phyloP scores from a whole-genome alignment of 768 basidiomycete genomes.

The Royoungia palumana region DNA sequence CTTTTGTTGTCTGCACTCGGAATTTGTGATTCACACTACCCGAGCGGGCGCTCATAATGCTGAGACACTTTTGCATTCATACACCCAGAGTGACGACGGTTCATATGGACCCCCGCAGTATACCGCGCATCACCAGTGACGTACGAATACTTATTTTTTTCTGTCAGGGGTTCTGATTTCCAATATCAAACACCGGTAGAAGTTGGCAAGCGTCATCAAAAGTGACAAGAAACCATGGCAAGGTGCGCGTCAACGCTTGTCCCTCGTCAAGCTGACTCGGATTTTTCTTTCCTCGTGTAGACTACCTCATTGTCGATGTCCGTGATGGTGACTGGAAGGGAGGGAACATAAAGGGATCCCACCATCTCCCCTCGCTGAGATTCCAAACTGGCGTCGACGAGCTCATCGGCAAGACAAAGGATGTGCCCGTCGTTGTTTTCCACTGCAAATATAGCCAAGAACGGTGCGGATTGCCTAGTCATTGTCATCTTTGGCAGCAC shows the following conservation, averaged over 20 bases:
- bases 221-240: conserved; percentile 53
- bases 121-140: conserved; percentile 18
- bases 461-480: conserved; percentile 46
- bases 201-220: conserved; percentile 68
- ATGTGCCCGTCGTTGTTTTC: conserved; percentile 64
- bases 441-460: conserved; percentile 77
- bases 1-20: background rate
- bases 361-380: conserved; percentile 58
- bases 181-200: conserved; percentile 40
- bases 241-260: conserved; percentile 13
- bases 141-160: conserved; percentile 14
- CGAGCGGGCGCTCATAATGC: conserved; percentile 3
- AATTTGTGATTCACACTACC: too few species aligned
- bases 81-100: conserved; percentile 8
- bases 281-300: conserved; percentile 23
- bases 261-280: background rate
- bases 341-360: conserved; percentile 69
- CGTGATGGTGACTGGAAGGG: conserved; percentile 80
- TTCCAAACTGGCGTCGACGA: conserved; percentile 57
- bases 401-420: conserved; percentile 58
- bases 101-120: conserved; percentile 16
- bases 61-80: conserved; percentile 4
- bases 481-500: background rate
- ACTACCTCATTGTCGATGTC: conserved; percentile 79
- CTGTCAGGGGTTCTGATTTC: conserved; percentile 3